These are phyloP conservation scores for Apiospora hydei DNA, from an alignment of 2,329 filamentous ascomycete species.

Conservation along the genomic window DNA sequence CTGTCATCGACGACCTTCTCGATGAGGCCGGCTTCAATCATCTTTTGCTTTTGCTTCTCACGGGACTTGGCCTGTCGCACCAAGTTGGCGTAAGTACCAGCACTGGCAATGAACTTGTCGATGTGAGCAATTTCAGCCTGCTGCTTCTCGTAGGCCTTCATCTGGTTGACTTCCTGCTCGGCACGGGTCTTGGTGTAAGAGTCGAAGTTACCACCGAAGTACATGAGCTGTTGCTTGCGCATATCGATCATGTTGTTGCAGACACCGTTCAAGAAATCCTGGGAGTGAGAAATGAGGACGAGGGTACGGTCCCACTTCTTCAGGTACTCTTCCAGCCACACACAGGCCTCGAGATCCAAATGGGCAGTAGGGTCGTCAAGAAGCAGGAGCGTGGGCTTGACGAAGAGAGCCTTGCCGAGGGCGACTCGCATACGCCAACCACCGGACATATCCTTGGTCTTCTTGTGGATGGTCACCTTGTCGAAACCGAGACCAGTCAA, in stretches of 20 bases:
- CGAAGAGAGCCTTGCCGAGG: slow-evolving; percentile 95
- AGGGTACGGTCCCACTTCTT: slow-evolving; percentile 99
- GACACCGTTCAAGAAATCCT: slow-evolving; percentile 99
- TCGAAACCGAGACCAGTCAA: slow-evolving; percentile 99
- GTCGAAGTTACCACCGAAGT: slow-evolving; percentile 99
- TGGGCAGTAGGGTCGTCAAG: slow-evolving; percentile 99
- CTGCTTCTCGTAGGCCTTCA: slow-evolving; percentile 98
- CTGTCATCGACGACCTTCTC: slow-evolving; percentile 85
- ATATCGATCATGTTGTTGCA: slow-evolving; percentile 99
- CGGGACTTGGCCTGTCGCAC: slow-evolving; percentile 98
- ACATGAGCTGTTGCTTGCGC: slow-evolving; percentile 85
- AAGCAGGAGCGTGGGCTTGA: slow-evolving; percentile 93
- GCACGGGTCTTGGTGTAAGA: slow-evolving; percentile 92
- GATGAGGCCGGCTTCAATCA: slow-evolving; percentile 99
- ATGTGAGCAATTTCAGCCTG: slow-evolving; percentile 99
- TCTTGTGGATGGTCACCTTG: slow-evolving; percentile 97
- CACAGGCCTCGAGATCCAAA: slow-evolving; percentile 98
- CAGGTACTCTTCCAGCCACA: slow-evolving; percentile 99
- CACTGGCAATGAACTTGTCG: slow-evolving; percentile 99
- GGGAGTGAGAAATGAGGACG: slow-evolving; percentile 94
- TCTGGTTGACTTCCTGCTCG: slow-evolving; percentile 97
- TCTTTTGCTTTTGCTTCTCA: slow-evolving; percentile 99
- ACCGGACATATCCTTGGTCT: slow-evolving; percentile 99
- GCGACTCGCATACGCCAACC: slow-evolving; percentile 99
- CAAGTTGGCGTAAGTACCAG: slow-evolving; percentile 99